Percentiles rank a stretch among this genome's conserved stretches.
phyloP scores from a whole-genome alignment of 1,284 basidiomycete species.

The Cryptococcus jaspeensis region DNA sequence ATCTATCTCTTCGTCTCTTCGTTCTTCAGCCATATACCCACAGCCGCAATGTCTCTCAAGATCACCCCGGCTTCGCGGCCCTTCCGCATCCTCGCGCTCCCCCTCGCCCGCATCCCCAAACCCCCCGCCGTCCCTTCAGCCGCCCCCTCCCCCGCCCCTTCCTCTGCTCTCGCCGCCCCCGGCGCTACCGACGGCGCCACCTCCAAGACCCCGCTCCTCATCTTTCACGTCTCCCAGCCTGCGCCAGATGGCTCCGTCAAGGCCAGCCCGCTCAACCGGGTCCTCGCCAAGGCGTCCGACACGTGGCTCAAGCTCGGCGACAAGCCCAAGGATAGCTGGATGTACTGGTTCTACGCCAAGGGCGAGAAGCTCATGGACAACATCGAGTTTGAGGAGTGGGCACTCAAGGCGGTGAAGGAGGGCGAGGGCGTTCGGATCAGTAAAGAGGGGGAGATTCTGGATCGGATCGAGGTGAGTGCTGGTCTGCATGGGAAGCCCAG shows the following conservation, averaged over 20 bases:
- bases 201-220: slow-evolving; percentile 19
- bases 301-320: slow-evolving; percentile 46
- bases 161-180: neutral
- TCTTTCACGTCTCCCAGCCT: slow-evolving; percentile 22
- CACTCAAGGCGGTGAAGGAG: slow-evolving; percentile 41
- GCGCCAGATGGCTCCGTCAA: slow-evolving; percentile 10
- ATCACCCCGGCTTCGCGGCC: slow-evolving; percentile 1
- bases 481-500: neutral
- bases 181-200: neutral
- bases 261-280: slow-evolving; percentile 9
- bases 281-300: slow-evolving; percentile 37
- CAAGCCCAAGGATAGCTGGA: slow-evolving; percentile 40
- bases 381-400: slow-evolving; percentile 52
- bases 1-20: neutral
- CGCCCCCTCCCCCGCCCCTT: neutral
- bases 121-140: slow-evolving; percentile 4
- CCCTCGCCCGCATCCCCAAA: slow-evolving; percentile 16
- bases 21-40: neutral
- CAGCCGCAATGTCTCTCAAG: slow-evolving; percentile 11
- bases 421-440: slow-evolving; percentile 37
- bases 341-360: slow-evolving; percentile 46
- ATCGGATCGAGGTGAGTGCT: slow-evolving; percentile 36
- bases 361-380: slow-evolving; percentile 51
- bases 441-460: slow-evolving; percentile 24
- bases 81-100: slow-evolving; percentile 21